Evolutionary conservation across 768 basidiomycete genomes (phyloP), one percentile per base, ranked within the genome.

Genomic region (Suillus subaureus): DNA sequence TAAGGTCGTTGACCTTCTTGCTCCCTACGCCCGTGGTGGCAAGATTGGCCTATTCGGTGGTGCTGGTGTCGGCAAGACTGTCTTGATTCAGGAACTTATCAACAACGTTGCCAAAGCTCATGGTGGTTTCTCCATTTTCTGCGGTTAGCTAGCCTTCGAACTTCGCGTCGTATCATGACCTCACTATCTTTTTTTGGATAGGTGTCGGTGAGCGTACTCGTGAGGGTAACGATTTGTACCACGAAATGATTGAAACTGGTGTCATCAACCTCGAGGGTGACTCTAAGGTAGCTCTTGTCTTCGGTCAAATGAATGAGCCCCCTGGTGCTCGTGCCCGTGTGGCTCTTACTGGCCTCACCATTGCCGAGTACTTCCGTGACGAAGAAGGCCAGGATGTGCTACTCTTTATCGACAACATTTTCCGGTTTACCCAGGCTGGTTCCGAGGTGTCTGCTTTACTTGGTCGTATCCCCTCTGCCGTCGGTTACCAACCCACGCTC

Each of bases 261-360:
- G 97, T 99, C 88, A 99, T 99, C 88, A 97, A 99, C 83, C 90
- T 99, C 77, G 88, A 98, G 78, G 97, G 97, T 81, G 96, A 99
- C 81, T 99, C 97, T 79, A 99, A 99, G 89, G 97, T 98, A 82
- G 97, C 97, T 75, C 90, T 99, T 70, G 97, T 99, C 73, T 99
- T 99, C 85, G 97, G 97, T 86, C 97, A 99, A 84, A 99, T 99
- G 97, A 99, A 99, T 84, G 97, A 99, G 86, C 97, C 97, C 79
- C 97, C 97, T 74, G 97, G 97, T 89, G 97, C 97, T 72, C 96
- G 97, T 89, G 97, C 97, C 75, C 97, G 97, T 92, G 97, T 99
- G 74, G 97, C 97, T 70, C 89, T 99, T 74, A 99, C 97, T 73
- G 97, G 97, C 81, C 84, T 99, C 66, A 99, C 97, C 77, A 99